These are phyloP conservation scores for Aspergillus ochraceus DNA, from an alignment of 2,329 filamentous ascomycete species.

Conservation along the genomic window DNA sequence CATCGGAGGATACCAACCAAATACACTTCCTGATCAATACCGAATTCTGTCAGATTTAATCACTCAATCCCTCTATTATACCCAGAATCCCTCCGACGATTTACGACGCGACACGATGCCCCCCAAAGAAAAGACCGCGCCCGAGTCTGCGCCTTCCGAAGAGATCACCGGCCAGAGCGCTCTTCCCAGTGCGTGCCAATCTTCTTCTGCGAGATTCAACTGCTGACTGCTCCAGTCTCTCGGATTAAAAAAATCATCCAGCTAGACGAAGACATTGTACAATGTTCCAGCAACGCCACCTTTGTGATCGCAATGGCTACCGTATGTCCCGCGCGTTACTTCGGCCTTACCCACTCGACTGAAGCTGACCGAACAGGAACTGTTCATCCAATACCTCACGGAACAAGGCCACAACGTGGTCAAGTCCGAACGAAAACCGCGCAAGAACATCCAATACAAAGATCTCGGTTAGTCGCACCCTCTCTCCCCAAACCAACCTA, in stretches of 20 bases:
- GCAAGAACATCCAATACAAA: slow-evolving; percentile 92
- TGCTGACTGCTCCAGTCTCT: slow-evolving; percentile 62
- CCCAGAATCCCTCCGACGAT: background rate
- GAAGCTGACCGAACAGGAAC: slow-evolving; percentile 60
- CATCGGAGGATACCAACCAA: background rate
- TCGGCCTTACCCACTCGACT: background rate
- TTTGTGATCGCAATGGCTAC: slow-evolving; percentile 93
- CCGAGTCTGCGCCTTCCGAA: slow-evolving; percentile 70
- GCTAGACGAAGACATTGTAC: slow-evolving; percentile 78
- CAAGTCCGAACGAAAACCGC: slow-evolving; percentile 86
- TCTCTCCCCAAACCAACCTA: background rate
- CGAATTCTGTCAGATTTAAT: background rate
- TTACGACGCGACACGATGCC: slow-evolving; percentile 61
- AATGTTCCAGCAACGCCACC: slow-evolving; percentile 89
- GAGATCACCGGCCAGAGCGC: slow-evolving; percentile 83
- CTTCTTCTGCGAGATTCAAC: background rate
- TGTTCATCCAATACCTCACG: slow-evolving; percentile 92
- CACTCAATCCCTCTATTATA: background rate
- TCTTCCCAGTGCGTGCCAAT: slow-evolving; percentile 69
- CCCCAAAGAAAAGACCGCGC: slow-evolving; percentile 71
- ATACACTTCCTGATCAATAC: background rate
- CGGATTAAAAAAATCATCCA: slow-evolving; percentile 95
- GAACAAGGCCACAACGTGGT: slow-evolving; percentile 83
- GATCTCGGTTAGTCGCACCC: slow-evolving; percentile 67
- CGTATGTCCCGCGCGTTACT: slow-evolving; percentile 46